These are phyloP conservation scores for Candida endomychidarum DNA, from an alignment of 805 yeast genomes.

Conservation along the genomic window DNA sequence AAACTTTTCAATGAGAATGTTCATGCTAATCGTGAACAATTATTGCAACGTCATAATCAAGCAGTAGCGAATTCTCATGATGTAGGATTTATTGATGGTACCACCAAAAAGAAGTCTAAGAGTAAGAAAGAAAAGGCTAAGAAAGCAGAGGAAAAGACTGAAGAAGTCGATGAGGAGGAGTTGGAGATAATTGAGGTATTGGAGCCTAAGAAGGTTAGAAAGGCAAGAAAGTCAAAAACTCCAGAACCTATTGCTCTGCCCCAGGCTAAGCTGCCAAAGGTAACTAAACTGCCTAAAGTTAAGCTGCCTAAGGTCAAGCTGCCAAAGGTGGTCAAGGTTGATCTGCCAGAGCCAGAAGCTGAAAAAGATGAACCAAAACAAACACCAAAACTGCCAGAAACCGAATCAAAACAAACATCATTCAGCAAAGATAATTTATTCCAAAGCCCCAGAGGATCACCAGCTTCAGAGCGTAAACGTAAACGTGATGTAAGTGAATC, in stretches of 20 bases:
- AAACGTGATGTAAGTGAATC: slow-evolving; percentile 1
- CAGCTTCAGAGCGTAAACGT: slow-evolving; percentile 2
- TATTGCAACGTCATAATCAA: slow-evolving; percentile 31
- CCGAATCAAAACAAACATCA: too few species aligned
- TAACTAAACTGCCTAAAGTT: neutral
- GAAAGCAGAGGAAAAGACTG: slow-evolving; percentile 6
- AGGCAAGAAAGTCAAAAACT: neutral
- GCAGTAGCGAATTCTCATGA: slow-evolving; percentile 8
- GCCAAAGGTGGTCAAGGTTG: neutral
- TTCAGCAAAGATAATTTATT: slow-evolving; percentile 37
- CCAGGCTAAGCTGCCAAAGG: neutral
- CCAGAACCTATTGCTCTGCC: neutral
- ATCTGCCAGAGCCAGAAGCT: slow-evolving; percentile 2
- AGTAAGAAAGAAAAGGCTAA: slow-evolving; percentile 2
- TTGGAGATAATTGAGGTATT: too few species aligned
- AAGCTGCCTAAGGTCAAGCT: neutral
- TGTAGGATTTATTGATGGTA: slow-evolving; percentile 9
- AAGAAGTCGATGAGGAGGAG: too few species aligned
- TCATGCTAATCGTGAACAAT: slow-evolving; percentile 45
- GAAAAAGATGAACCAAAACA: neutral
- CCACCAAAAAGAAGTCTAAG: slow-evolving; percentile 4
- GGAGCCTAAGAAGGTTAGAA: neutral
- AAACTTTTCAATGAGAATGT: slow-evolving; percentile 57
- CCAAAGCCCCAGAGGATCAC: slow-evolving; percentile 27
- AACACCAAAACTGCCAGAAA: too few species aligned